These are phyloP conservation scores for Yarrowia sp. DNA, from an alignment of 805 yeast species.

Conservation along the genomic window DNA sequence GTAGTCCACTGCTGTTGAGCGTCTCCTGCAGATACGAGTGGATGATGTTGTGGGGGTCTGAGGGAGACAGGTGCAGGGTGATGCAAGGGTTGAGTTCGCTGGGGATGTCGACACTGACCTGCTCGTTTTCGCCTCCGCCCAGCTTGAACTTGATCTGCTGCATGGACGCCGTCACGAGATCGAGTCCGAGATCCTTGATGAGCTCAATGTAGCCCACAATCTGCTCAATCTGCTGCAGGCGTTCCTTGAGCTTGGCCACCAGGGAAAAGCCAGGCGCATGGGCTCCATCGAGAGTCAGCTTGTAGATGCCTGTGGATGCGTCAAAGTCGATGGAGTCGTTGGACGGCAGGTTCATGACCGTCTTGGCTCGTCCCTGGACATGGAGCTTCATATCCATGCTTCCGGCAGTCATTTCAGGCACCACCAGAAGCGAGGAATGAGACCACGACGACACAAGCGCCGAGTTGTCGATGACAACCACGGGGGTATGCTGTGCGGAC, in stretches of 20 bases:
- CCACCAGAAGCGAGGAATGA: slow-evolving; percentile 9
- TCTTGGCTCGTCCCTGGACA: slow-evolving; percentile 19
- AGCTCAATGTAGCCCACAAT: slow-evolving; percentile 48
- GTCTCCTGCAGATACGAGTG: slow-evolving; percentile 45
- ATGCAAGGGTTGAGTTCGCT: slow-evolving; percentile 4
- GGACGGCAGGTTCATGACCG: slow-evolving; percentile 31
- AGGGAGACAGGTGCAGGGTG: slow-evolving; percentile 41
- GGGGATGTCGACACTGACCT: slow-evolving; percentile 12
- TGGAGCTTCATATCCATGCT: slow-evolving; percentile 32
- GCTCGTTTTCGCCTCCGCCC: slow-evolving; percentile 40
- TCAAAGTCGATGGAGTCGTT: slow-evolving; percentile 30
- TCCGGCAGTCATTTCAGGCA: slow-evolving; percentile 13
- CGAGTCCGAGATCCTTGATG: slow-evolving; percentile 45
- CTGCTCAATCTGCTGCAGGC: slow-evolving; percentile 46
- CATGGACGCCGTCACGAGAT: slow-evolving; percentile 47
- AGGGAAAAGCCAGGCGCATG: slow-evolving; percentile 1
- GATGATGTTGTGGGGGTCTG: slow-evolving; percentile 47
- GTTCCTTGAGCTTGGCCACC: slow-evolving; percentile 2
- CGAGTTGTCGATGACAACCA: slow-evolving; percentile 28
- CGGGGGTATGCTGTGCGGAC: slow-evolving; percentile 11
- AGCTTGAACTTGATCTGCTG: slow-evolving; percentile 47
- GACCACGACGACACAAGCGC: slow-evolving; percentile 24
- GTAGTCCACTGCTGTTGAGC: slow-evolving; percentile 46
- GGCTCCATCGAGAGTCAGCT: slow-evolving; percentile 14
- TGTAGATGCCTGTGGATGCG: slow-evolving; percentile 18